Base-by-base conservation (phyloP, 345 rosid species). In the Acer saccharum region DNA sequence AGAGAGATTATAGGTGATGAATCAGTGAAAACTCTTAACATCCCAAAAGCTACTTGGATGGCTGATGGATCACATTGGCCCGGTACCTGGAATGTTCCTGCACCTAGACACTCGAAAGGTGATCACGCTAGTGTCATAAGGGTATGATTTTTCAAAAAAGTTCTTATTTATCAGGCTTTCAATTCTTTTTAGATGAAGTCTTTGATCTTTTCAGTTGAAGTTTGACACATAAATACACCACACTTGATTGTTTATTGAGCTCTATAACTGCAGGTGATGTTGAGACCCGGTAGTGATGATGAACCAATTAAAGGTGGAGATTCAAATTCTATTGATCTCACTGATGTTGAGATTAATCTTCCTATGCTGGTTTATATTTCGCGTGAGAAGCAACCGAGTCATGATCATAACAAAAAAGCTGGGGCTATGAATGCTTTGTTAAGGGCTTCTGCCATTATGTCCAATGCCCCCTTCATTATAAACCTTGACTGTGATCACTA, bases 1-100 rank as follows among this genome's bases (percentile, higher is more conserved):
- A 72, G 32, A 7, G 60, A 79, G 41, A 50, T 68, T 6, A 73
- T 62, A 57, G 18, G 27, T 23, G 72, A 62, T 41, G 85, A 68
- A 23, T 65, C 70, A 6, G n/a, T 67, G 25, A 80, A 73, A 35
- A 72, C 43, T 21, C 27, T 76, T 65, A 77, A 84, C 79, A 74
- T 79, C 48, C 83, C 80, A 29, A 81, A 76, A 72, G 85, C 83
- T 61, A 84, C 85, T 35, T 81, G 87, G 87, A 81, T 81, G 84
- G 83, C 84, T 21, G 87, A 81, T 74, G 81, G 81, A 46, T 76
- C 84, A 4, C 81, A 81, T 68, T 84, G 87, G 83, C 83, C 85
- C 2, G 83, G 85, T 41, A 79, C 80, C 12, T 84, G 87, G 87
- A 20, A 18, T 4, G 13, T 14, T 73, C 68, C 83, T 10, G 71